Evolutionary conservation across 352 stramenopile genomes (phyloP).

Genomic region (Globisporangium okanoganense): DNA sequence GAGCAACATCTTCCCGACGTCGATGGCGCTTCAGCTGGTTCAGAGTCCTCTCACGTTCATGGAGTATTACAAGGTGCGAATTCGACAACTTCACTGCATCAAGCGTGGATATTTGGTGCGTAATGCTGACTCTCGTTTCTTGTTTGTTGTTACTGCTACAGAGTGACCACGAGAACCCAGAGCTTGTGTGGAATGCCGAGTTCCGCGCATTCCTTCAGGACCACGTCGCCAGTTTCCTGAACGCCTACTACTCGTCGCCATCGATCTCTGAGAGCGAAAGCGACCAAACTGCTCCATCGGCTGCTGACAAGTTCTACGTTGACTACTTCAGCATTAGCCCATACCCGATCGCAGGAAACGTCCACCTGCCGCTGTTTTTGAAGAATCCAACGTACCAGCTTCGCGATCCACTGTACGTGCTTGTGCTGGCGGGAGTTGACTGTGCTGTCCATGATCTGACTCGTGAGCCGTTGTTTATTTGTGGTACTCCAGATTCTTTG

Average conservation of each 20-base stretch:
- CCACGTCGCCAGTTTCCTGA: slow-evolving; percentile 68
- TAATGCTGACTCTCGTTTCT: neutral
- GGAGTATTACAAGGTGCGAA: slow-evolving; percentile 52
- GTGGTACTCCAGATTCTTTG: slow-evolving; percentile 51
- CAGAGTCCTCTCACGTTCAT: slow-evolving; percentile 44
- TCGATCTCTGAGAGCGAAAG: slow-evolving; percentile 39
- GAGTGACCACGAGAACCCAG: slow-evolving; percentile 88
- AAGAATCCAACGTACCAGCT: slow-evolving; percentile 92
- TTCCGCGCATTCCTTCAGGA: slow-evolving; percentile 84
- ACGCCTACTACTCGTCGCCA: slow-evolving; percentile 66
- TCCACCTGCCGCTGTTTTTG: slow-evolving; percentile 92
- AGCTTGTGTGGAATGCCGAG: slow-evolving; percentile 92
- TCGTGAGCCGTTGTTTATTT: neutral
- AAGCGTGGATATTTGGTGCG: neutral
- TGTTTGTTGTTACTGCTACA: slow-evolving; percentile 38
- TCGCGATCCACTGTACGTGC: slow-evolving; percentile 85
- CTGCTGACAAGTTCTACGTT: slow-evolving; percentile 58
- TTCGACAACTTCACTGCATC: neutral
- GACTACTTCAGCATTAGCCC: slow-evolving; percentile 74
- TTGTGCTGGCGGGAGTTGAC: no score
- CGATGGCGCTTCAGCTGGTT: slow-evolving; percentile 57
- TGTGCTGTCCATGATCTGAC: no score
- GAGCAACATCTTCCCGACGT: slow-evolving; percentile 67
- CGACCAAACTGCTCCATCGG: slow-evolving; percentile 25
- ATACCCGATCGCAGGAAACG: slow-evolving; percentile 73